Percentiles rank a stretch among this genome's conserved stretches.
Conservation (phyloP, 176 grass and related monocot species). For the Carex pumila region DNA sequence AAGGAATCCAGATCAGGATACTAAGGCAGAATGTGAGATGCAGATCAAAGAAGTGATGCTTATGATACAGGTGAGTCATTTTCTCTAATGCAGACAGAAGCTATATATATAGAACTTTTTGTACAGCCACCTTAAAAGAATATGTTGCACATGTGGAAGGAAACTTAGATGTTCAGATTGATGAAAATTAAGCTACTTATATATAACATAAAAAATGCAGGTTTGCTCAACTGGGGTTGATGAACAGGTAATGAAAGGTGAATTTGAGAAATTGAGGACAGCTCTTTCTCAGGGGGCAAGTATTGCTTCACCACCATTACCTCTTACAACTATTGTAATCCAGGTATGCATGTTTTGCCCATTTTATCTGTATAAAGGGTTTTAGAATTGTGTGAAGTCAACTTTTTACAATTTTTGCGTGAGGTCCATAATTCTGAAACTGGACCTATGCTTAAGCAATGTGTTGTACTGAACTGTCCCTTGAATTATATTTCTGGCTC, state of each 20-base stretch:
- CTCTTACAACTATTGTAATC: slow-evolving; percentile 79
- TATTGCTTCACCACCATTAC: slow-evolving; percentile 54
- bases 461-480: not conserved
- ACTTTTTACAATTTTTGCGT: not conserved
- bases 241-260: slow-evolving; percentile 69
- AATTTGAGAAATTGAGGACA: slow-evolving; percentile 63
- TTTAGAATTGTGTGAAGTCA: not conserved
- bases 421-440: not conserved
- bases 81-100: not conserved
- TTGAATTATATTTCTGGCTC: not conserved
- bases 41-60: slow-evolving; percentile 91
- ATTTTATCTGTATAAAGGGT: not conserved
- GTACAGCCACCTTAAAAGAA: not conserved
- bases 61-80: slow-evolving; percentile 65
- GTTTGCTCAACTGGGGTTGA: slow-evolving; percentile 77
- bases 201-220: slow-evolving; percentile 26
- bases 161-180: not conserved
- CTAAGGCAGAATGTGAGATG: slow-evolving; percentile 27
- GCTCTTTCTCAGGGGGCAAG: slow-evolving; percentile 40
- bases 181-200: not conserved
- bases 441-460: not conserved
- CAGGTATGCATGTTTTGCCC: slow-evolving; percentile 40
- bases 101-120: not conserved
- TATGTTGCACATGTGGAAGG: not conserved
- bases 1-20: slow-evolving; percentile 39